Conservation (phyloP, 75 land plant genomes). For the Cunninghamia lanceolata region DNA sequence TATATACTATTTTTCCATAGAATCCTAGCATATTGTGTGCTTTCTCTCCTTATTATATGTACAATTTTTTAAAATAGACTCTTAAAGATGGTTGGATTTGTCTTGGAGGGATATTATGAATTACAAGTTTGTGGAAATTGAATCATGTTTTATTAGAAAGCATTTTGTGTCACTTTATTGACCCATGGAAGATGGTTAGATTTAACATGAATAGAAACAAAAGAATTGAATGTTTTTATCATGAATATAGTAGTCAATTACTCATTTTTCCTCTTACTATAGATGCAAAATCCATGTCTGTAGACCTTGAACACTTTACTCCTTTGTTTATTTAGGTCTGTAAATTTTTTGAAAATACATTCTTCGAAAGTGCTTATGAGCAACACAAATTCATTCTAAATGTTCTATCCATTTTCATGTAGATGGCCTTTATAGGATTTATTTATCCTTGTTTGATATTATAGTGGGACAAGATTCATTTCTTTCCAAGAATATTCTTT, state of each 20-base stretch:
- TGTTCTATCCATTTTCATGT: slow-evolving; percentile 13
- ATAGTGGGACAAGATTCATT: slow-evolving; percentile 91
- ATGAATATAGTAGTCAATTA: background rate
- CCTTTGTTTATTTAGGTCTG: slow-evolving; percentile 74
- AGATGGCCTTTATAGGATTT: slow-evolving; percentile 71
- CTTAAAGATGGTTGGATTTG: slow-evolving; percentile 88
- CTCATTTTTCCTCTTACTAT: slow-evolving; percentile 12
- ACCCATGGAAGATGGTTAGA: background rate
- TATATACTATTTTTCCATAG: slow-evolving; percentile 65
- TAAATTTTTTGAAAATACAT: background rate
- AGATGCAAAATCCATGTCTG: slow-evolving; percentile 98
- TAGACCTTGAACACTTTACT: slow-evolving; percentile 89
- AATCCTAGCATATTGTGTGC: slow-evolving; percentile 57
- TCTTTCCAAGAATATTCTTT: slow-evolving; percentile 62
- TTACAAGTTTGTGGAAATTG: slow-evolving; percentile 57
- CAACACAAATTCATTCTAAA: background rate
- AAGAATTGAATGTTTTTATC: background rate
- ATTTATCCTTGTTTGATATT: slow-evolving; percentile 79
- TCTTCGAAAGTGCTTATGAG: background rate
- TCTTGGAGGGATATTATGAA: slow-evolving; percentile 71
- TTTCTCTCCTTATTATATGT: slow-evolving; percentile 62
- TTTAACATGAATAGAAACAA: background rate
- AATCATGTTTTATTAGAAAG: background rate
- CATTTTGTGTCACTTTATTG: background rate
- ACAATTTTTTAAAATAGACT: slow-evolving; percentile 53